Base-by-base conservation (phyloP, 768 basidiomycete species). In the Leccinellum rugosiceps region DNA sequence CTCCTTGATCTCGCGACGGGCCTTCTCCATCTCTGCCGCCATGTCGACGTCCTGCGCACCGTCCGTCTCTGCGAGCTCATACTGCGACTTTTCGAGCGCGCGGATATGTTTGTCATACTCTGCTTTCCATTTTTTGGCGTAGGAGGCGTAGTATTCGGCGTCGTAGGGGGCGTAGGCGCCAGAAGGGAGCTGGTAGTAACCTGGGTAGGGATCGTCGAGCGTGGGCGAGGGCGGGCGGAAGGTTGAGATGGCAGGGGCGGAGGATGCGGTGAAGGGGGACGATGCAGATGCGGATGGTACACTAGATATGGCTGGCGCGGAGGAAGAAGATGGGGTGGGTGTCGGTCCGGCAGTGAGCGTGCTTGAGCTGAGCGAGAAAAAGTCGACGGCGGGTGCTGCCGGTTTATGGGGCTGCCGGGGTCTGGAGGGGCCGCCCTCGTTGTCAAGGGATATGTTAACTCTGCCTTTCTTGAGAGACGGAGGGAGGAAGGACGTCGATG, bases 161-260 rank as follows among this genome's bases (percentile, higher is more conserved):
- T 94, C 90, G 65, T 93, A 80, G 0, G 85, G 83, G 25, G 83
- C 87, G 85, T 92, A 95, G 32, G 79, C 72, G 17, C 92, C 92
- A 7, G 89, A 87, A 0, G 92, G 90, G 19, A 88, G 79, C 53
- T 87, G 85, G 63, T 94, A 93, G 74, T 94, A 94, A 6, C 92
- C 92, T 1, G 92, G 92, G 69, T 92, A 92, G 15, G 83, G 82
- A 66, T 94, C 92, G 8, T 77, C 77, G 4, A 83, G 81, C 6
- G 85, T 87, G 1, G 92, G 92, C 52, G 86, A 84, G 1, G 90
- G 92, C 0, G 86, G 83, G 43, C 81, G 76, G 61, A 86, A 92
- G 45, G 82, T 83, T 6, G 86, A 80, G 11, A 93, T 69, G 14
- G 70, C 70, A 5, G 91, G 91, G 0, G 92, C 91, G 23, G 91